A percentile compares a stretch with the other conserved stretches of the same genome.
phyloP scores from a whole-genome alignment of 768 basidiomycete genomes.

The Leccinum sublutescens region DNA sequence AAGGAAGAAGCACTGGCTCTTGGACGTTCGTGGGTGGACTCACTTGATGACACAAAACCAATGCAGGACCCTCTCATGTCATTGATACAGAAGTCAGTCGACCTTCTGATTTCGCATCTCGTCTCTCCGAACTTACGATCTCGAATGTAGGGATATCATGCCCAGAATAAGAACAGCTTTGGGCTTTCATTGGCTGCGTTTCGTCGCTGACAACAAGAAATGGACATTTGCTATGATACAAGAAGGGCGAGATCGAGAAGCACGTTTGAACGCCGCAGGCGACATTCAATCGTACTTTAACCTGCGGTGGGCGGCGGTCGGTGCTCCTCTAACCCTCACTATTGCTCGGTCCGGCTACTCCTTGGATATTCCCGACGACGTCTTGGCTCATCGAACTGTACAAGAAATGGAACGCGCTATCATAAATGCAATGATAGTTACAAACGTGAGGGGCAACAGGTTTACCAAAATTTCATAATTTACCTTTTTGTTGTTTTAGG shows the following conservation, averaged over 20 bases:
- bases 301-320: neutral
- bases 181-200: neutral
- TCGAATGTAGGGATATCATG: neutral
- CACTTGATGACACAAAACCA: neutral
- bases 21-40: neutral
- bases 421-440: neutral
- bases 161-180: neutral
- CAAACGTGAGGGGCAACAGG: neutral
- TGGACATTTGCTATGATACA: neutral
- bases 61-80: neutral
- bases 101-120: neutral
- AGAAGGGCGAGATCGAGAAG: neutral
- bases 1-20: neutral
- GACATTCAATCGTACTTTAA: neutral
- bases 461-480: neutral
- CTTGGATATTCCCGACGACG: neutral
- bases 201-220: neutral
- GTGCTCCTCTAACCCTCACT: neutral
- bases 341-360: neutral
- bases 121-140: neutral
- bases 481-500: neutral
- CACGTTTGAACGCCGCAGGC: neutral
- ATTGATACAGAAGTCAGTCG: neutral
- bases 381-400: neutral
- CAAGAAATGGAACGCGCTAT: neutral